Evolutionary conservation across 495 filamentous ascomycete species (phyloP).

Genomic region (Aspergillus sparsus): DNA sequence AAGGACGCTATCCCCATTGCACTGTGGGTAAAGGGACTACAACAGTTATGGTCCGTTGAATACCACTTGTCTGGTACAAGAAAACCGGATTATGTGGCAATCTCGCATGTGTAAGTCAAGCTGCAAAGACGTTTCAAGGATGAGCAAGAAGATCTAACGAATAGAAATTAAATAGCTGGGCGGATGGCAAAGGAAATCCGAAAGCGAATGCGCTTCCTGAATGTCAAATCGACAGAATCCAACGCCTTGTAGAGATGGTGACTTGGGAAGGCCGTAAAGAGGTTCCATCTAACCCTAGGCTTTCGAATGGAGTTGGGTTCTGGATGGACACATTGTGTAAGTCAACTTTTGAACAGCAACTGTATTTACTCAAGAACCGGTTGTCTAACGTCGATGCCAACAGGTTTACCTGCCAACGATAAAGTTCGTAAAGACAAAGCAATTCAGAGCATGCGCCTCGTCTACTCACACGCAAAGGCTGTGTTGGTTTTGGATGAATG

Average conservation of each 20-base stretch:
- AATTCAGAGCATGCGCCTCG: conserved; percentile 8
- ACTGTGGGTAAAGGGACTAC: conserved; percentile 5
- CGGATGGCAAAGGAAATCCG: conserved; percentile 15
- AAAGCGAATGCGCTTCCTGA: conserved; percentile 8
- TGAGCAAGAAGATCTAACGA: neutral
- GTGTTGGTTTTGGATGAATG: conserved; percentile 15
- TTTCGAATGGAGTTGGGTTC: conserved; percentile 11
- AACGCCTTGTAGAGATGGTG: conserved; percentile 9
- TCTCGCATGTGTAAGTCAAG: conserved; percentile 15
- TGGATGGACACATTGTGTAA: conserved; percentile 17
- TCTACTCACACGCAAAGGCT: conserved; percentile 10
- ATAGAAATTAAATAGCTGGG: neutral
- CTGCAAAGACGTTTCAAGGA: neutral
- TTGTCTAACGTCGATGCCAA: neutral
- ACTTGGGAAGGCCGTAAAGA: conserved; percentile 12
- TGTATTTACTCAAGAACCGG: neutral
- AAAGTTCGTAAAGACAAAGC: neutral
- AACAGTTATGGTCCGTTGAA: conserved; percentile 4
- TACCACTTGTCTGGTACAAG: conserved; percentile 2
- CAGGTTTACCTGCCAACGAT: neutral
- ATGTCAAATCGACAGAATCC: conserved; percentile 15
- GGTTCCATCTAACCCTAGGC: neutral
- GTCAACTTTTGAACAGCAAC: neutral
- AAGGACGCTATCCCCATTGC: conserved; percentile 12
- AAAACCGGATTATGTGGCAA: conserved; percentile 12